These are phyloP conservation scores for Capniomyces stellatus DNA, from an alignment of 371 early-diverging fungal genomes.

Conservation along the genomic window DNA sequence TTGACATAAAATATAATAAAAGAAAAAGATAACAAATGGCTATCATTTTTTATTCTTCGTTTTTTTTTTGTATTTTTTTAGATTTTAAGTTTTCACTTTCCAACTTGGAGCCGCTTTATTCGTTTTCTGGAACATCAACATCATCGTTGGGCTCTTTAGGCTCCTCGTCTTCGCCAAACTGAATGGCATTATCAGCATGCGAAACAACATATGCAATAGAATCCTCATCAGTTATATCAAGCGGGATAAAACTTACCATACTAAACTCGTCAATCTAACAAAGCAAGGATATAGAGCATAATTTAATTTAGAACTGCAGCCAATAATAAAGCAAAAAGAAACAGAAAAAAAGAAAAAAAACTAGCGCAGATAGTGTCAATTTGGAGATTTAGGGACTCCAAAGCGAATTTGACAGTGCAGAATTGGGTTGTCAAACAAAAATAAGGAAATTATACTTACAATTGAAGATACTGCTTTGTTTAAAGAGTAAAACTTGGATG, in stretches of 20 bases:
- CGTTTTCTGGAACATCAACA: no score
- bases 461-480: conserved; percentile 78
- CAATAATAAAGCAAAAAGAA: background rate
- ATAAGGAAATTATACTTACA: no score
- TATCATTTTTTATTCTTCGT: conserved; percentile 11
- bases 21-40: conserved; percentile 31
- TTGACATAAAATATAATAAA: no score
- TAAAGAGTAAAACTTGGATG: conserved; percentile 56
- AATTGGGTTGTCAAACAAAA: no score
- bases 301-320: background rate
- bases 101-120: conserved; percentile 3
- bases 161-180: conserved; percentile 93
- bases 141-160: conserved; percentile 49
- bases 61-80: background rate
- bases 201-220: conserved; percentile 67
- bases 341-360: no score
- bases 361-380: no score
- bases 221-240: conserved; percentile 90
- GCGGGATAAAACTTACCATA: conserved; percentile 87
- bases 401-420: no score
- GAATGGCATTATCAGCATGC: conserved; percentile 85
- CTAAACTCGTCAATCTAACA: conserved; percentile 72
- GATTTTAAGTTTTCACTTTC: background rate
- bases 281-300: conserved; percentile 10
- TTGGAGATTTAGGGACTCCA: no score